Evolutionary conservation across 2,329 filamentous ascomycete species (phyloP).

Genomic region (Fusarium humuli): DNA sequence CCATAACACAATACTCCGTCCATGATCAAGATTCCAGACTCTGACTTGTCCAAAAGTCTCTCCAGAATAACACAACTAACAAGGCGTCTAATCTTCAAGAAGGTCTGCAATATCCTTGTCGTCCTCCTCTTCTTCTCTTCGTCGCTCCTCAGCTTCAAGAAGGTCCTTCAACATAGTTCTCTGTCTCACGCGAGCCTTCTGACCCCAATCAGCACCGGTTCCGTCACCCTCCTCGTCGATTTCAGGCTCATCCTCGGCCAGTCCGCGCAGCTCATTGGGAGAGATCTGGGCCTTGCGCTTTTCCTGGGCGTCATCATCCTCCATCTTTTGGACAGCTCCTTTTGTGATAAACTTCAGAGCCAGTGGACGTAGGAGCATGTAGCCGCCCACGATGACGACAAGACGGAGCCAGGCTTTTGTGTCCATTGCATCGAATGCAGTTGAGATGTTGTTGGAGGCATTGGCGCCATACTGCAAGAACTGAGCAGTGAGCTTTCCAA

Average conservation of each 20-base stretch:
- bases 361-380: constrained; percentile 79
- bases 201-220: constrained; percentile 72
- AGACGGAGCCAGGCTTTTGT: constrained; percentile 73
- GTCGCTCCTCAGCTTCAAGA: constrained; percentile 71
- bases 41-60: constrained; percentile 1
- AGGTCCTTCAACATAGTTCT: constrained; percentile 74
- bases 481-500: constrained; percentile 51
- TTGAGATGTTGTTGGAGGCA: constrained; percentile 61
- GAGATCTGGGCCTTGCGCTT: constrained; percentile 70
- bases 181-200: constrained; percentile 76
- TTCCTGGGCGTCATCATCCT: constrained; percentile 65
- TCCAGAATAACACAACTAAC: not conserved
- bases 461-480: constrained; percentile 54
- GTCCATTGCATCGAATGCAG: constrained; percentile 63
- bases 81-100: constrained; percentile 62
- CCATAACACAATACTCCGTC: constrained; percentile 7
- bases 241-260: constrained; percentile 65
- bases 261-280: constrained; percentile 72
- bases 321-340: constrained; percentile 72
- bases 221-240: constrained; percentile 60
- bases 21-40: constrained; percentile 8
- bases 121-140: constrained; percentile 71
- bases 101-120: constrained; percentile 82
- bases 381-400: constrained; percentile 77
- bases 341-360: constrained; percentile 74